Evolutionary conservation across 768 basidiomycete genomes (phyloP), one percentile per base, ranked within the genome.

Genomic region (Mycena vulgaris): DNA sequence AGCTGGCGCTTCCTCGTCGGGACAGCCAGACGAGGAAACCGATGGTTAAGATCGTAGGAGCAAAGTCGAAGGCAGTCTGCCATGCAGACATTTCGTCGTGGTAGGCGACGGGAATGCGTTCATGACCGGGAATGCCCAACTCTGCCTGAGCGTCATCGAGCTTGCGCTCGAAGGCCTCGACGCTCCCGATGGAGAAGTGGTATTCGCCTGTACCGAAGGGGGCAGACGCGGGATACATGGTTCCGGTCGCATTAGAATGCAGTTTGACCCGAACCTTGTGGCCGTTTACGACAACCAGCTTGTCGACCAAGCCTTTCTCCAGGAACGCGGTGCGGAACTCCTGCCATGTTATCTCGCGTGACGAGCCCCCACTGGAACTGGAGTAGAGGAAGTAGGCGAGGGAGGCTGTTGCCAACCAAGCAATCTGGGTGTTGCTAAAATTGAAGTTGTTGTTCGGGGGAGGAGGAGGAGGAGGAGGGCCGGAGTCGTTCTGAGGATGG

Each of bases 311-410:
- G 48, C 96, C 97, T 78, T 97, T 96, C 82, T 97, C 93, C 52
- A 99, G 92, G 86, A 99, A 95, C 13, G 96, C 95, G 51, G 95
- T 97, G 60, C 96, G 91, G 85, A 99, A 99, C 82, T 99, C 98
- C 82, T 98, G 97, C 97, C 98, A 99, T 72, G 98, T 99, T 74
- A 99, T 99, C 83, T 99, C 98, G 68, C 93, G 90, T 1, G 93
- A 89, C 28, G 83, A 81, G 5, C 87, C 83, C 0, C 84, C 80
- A 42, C 83, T 84, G 16, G 90, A 87, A 66, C 89, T 84, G 17
- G 88, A 88, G 74, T 92, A 93, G 17, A 92, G 84, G 74, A 92
- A 86, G 75, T 90, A 92, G 25, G 89, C 88, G 17, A 90, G 85
- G 30, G 89, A 87, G 60, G 91, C 83, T 5, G 83, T 84, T 25